Evolutionary conservation across 2,329 filamentous ascomycete species (phyloP), one percentile per base, ranked within the genome.

Genomic region (Xylaria sp.): DNA sequence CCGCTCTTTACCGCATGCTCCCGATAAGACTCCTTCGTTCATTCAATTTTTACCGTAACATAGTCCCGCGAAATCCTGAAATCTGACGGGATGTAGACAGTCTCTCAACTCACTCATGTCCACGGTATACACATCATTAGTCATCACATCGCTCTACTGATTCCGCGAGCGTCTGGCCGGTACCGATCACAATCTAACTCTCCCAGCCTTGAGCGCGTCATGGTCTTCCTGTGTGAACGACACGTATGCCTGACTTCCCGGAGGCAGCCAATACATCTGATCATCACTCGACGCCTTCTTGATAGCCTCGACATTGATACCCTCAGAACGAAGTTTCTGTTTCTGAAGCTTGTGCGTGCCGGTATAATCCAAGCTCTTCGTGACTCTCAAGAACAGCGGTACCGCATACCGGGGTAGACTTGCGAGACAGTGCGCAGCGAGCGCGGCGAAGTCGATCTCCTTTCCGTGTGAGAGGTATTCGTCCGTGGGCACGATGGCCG

Each of bases 311-410:
- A 80, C 74, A 67, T 84, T 79, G n/a, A 84, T 77, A 0, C 83
- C 83, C 66, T 84, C 81, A 2, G 74, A 73, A 70, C 82, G 80
- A 48, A 84, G 71, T 32, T 77, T 78, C 1, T 80, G 80, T 65
- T 85, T 84, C 72, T 82, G 82, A 15, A 84, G 73, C 76, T 84
- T 84, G 75, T 84, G 72, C 8, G 82, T 84, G 3, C 80, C 82
- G 15, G 82, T 84, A 65, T 84, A 83, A 63, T 83, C 82, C 25
- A 84, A 73, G 57, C 76, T 75, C 44, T 74, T 72, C 4, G 78
- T 81, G 0, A 84, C 69, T 12, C 83, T 74, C 18, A 85, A 23
- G 65, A 84, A 85, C 0, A 84, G 60, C 1, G 83, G 83, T 5
- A 84, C 81, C 15, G 83, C 83, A 72, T 84, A 85, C 1, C 81